Conservation (phyloP, 331 rosid genomes). For the Malus hybrid region DNA sequence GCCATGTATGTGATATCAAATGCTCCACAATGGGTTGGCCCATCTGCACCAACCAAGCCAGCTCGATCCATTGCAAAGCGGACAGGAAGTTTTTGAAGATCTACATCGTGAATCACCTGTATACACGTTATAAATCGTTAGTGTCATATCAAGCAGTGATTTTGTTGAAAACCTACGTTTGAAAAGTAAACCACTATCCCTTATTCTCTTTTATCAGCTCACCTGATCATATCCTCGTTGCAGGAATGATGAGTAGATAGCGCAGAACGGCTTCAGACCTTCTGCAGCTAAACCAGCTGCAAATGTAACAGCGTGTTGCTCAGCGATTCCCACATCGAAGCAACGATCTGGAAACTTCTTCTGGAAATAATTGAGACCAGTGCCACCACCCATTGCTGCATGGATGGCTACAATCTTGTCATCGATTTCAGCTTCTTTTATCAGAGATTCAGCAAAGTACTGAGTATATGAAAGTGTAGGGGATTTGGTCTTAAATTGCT, state of each 20-base stretch:
- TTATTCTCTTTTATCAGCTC: slow-evolving; percentile 1
- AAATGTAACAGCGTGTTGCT: slow-evolving; percentile 90
- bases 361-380: slow-evolving; percentile 80
- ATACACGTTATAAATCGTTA: background rate
- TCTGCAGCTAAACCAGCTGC: slow-evolving; percentile 91
- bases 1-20: slow-evolving; percentile 90
- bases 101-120: slow-evolving; percentile 85
- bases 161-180: background rate
- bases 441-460: slow-evolving; percentile 74
- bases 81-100: slow-evolving; percentile 83
- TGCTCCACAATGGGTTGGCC: slow-evolving; percentile 94
- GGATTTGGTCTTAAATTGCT: slow-evolving; percentile 56
- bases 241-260: slow-evolving; percentile 73
- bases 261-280: slow-evolving; percentile 88
- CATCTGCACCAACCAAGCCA: slow-evolving; percentile 94
- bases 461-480: slow-evolving; percentile 64
- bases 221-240: slow-evolving; percentile 96
- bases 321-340: slow-evolving; percentile 88
- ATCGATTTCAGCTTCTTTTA: slow-evolving; percentile 81
- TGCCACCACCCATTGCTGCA: slow-evolving; percentile 94
- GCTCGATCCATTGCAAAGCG: slow-evolving; percentile 86
- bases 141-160: background rate
- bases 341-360: slow-evolving; percentile 76
- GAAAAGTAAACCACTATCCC: background rate
- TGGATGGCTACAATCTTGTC: slow-evolving; percentile 70